A percentile compares a stretch with the other conserved stretches of the same genome.
These are phyloP conservation scores for Aspergillus candidus DNA, from an alignment of 2,329 filamentous ascomycete species.

Conservation along the genomic window DNA sequence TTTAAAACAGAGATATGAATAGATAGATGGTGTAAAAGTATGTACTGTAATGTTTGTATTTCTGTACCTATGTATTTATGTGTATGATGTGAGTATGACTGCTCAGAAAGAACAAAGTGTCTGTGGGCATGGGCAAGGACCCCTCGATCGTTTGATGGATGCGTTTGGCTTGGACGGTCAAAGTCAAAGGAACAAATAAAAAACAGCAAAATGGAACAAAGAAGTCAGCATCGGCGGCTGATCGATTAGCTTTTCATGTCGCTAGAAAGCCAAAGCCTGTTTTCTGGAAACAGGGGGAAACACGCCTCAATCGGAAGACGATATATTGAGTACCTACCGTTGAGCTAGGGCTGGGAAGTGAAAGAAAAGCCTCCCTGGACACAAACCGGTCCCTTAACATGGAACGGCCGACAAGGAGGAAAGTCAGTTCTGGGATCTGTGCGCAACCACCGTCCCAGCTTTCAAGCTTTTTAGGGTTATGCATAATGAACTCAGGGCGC, in stretches of 20 bases:
- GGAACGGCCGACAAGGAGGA: background rate
- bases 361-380: background rate
- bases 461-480: conserved; percentile 11
- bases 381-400: background rate
- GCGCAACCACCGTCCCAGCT: conserved; percentile 7
- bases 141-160: background rate
- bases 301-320: no score
- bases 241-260: no score
- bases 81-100: conserved; percentile 17
- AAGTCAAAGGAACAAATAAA: background rate
- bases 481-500: background rate
- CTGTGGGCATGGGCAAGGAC: background rate
- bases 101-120: conserved; percentile 5
- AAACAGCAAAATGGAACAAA: no score
- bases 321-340: no score
- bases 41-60: conserved; percentile 6
- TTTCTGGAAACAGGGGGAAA: no score
- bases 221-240: no score
- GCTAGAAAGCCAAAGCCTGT: no score
- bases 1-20: no score
- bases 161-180: background rate
- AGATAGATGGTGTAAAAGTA: background rate
- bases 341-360: background rate
- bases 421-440: conserved; percentile 12
- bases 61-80: conserved; percentile 1